Evolutionary conservation across 192 early-diverging fungal genomes (phyloP).

Genomic region (Coemansia sp.): DNA sequence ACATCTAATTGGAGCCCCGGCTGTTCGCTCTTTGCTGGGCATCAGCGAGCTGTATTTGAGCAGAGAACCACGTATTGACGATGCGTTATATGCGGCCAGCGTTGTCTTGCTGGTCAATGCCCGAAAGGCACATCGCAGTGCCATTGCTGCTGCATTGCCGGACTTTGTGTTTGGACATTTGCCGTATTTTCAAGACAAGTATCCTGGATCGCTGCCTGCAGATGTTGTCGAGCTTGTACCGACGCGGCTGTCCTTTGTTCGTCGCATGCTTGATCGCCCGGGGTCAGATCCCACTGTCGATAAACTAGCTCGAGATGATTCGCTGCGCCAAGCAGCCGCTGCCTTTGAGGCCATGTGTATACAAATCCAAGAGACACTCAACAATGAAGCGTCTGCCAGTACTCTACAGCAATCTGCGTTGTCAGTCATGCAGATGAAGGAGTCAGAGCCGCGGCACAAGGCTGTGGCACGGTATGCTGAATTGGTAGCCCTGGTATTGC

Average conservation of each 20-base stretch:
- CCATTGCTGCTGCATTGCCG: constrained; percentile 60
- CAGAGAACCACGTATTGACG: constrained; percentile 68
- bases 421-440: too few relatives aligned
- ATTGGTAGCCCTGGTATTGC: not conserved
- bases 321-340: constrained; percentile 2
- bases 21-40: constrained; percentile 60
- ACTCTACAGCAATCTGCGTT: not conserved
- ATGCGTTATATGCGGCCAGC: constrained; percentile 65
- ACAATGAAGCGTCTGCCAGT: not conserved
- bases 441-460: not conserved
- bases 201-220: constrained; percentile 34
- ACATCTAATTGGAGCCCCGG: constrained; percentile 23
- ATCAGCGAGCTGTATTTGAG: constrained; percentile 68
- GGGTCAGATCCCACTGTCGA: constrained; percentile 6
- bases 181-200: constrained; percentile 71
- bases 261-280: constrained; percentile 37
- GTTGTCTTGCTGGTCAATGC: constrained; percentile 82
- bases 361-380: too few relatives aligned
- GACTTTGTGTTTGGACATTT: constrained; percentile 73
- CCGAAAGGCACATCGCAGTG: constrained; percentile 45
- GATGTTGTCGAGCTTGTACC: constrained; percentile 34
- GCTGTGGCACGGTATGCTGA: constrained; percentile 3
- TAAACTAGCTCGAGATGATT: constrained; percentile 10
- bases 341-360: not conserved
- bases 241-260: constrained; percentile 14